Evolutionary conservation across 139 green algal genomes (phyloP).

Genomic region (Protoeuglena noctilucae): DNA sequence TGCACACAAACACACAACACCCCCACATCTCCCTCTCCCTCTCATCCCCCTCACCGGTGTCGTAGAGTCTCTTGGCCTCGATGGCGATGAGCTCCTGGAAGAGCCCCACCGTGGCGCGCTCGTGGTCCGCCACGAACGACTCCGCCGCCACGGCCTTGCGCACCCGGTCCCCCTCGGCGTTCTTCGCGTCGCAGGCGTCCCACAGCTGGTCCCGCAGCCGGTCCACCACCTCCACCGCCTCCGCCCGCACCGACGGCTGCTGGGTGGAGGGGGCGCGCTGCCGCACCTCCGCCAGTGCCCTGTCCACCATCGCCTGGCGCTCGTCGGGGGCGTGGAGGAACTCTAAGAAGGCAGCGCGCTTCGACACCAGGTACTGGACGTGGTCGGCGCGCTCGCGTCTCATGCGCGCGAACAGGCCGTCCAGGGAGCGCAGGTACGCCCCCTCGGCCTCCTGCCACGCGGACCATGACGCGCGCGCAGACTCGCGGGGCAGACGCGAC

Average conservation of each 20-base stretch:
- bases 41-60: no score
- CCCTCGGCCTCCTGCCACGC: background rate
- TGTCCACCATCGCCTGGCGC: conserved; percentile 2
- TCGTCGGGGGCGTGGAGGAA: background rate
- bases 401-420: background rate
- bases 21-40: no score
- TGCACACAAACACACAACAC: no score
- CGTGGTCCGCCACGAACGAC: conserved; percentile 9
- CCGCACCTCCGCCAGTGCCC: background rate
- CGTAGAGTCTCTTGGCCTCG: no score
- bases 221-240: conserved; percentile 6
- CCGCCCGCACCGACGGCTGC: background rate
- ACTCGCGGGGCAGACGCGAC: background rate
- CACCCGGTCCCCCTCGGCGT: conserved; percentile 5
- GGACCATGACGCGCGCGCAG: background rate
- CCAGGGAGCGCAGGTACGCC: background rate
- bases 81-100: no score
- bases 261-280: conserved; percentile 3
- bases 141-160: conserved; percentile 6
- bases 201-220: conserved; percentile 15
- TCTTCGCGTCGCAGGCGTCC: conserved; percentile 15
- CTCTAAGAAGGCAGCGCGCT: background rate
- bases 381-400: background rate
- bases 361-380: background rate
- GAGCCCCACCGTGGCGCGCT: no score